Evolutionary conservation across 225 moss, liverwort and hornwort species (phyloP), one percentile per base, ranked within the genome.

Genomic region (Thuidium tamariscinum): DNA sequence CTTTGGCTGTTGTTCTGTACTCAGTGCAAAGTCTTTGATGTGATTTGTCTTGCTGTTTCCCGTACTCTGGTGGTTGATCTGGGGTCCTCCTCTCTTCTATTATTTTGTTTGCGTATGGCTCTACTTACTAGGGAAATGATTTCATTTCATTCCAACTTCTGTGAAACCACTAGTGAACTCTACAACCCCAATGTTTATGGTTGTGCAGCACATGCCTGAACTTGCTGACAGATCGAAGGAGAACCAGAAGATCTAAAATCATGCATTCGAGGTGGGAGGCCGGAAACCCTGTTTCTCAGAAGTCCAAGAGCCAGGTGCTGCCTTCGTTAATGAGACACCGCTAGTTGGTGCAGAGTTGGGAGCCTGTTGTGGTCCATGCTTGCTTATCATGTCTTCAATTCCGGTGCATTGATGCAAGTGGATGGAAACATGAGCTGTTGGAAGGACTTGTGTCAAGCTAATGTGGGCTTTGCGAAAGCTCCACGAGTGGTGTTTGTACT

Each of bases 131-230:
- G n/a, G 70, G 46, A 51, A 70, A 72, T 23, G 36, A 79, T 63
- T 51, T 60, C 71, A 79, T 63, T 41, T 60, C 71, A 62, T 51
- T 78, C 37, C 37, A 51, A 55, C 32, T 57, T 60, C 8, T 51
- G 46, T 14, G n/a, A 79, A 72, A 42, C 54, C 23, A 13, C 39
- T 52, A 60, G 60, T 67, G 56, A 54, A 48, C 19, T 54, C 78
- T 76, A 46, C 64, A 44, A 59, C 66, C 49, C 21, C 5, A 79
- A 59, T 75, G 52, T 46, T 84, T 59, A 46, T 61, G 77, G 55
- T n/a, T 41, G 44, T 84, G 91, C 90, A 92, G 92, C 93, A 96
- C 81, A 94, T 94, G 22, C 59, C 30, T 76, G 76, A 87, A 60
- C 49, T 81, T 27, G 51, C 65, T 51, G 65, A 49, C 65, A 65